Percentiles rank a stretch among this genome's conserved stretches.
These are phyloP conservation scores for Heliamphora exappendiculata DNA, from an alignment of 148 eudicot species.

Conservation along the genomic window DNA sequence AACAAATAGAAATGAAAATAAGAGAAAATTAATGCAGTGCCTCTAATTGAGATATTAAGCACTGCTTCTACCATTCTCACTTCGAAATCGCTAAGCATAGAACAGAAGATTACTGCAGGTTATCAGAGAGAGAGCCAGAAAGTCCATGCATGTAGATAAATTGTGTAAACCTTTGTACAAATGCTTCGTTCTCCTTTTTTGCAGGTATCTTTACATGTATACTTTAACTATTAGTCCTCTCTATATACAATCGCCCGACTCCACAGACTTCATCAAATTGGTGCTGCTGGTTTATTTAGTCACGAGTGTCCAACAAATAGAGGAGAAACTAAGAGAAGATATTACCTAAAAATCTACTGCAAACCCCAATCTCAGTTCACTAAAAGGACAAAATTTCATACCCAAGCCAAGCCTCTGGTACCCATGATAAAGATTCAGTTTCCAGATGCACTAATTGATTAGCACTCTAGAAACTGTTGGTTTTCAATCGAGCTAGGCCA, in stretches of 20 bases:
- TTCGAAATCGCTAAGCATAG: too few species aligned
- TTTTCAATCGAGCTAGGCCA: constrained; percentile 44
- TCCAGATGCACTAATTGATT: constrained; percentile 4
- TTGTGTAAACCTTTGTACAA: background rate
- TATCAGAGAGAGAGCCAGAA: background rate
- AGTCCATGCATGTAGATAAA: background rate
- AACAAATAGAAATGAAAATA: background rate
- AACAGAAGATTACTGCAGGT: background rate
- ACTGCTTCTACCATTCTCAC: background rate
- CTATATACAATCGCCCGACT: constrained; percentile 41
- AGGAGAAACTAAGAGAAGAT: constrained; percentile 8
- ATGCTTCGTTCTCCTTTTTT: constrained; percentile 7
- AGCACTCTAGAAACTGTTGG: constrained; percentile 43
- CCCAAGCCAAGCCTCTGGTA: constrained; percentile 20
- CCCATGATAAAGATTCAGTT: constrained; percentile 12
- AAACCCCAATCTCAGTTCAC: constrained; percentile 6
- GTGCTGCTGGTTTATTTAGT: constrained; percentile 9
- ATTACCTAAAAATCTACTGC: constrained; percentile 2
- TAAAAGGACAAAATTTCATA: constrained; percentile 38
- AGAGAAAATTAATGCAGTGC: background rate
- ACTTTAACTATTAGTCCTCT: constrained; percentile 27
- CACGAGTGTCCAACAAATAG: constrained; percentile 14
- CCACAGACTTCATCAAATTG: constrained; percentile 9
- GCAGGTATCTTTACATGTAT: constrained; percentile 37
- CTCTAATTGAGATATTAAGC: too few species aligned